These are phyloP conservation scores for Gardenia jasminoides DNA, from an alignment of 257 asterid genomes.

Conservation along the genomic window DNA sequence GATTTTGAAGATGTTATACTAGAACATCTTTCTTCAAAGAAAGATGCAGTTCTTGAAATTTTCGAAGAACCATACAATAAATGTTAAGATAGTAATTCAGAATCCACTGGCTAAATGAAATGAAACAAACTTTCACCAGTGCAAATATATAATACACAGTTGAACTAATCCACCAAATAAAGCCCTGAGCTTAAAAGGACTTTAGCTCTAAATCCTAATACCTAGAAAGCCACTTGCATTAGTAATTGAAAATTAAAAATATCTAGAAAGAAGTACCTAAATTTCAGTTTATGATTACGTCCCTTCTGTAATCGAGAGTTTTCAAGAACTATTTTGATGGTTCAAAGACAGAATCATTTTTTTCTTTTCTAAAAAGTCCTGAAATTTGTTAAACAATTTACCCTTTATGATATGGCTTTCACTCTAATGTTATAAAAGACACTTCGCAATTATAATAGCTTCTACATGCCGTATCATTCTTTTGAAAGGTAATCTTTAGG, in stretches of 20 bases:
- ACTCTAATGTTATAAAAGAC: background rate
- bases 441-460: background rate
- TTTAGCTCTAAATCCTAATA: background rate
- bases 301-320: background rate
- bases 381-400: background rate
- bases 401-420: background rate
- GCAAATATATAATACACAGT: background rate
- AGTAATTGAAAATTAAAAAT: background rate
- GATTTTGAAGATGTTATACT: background rate
- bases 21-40: background rate
- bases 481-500: background rate
- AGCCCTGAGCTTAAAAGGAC: background rate
- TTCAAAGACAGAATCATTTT: background rate
- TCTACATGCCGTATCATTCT: background rate
- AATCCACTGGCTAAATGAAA: background rate
- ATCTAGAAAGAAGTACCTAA: background rate
- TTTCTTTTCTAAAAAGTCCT: background rate
- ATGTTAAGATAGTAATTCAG: too few species aligned
- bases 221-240: background rate
- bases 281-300: background rate
- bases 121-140: background rate
- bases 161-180: background rate
- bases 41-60: background rate
- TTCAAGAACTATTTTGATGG: background rate
- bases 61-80: background rate